Percentiles rank a stretch among this genome's conserved stretches.
Evolutionary conservation across 805 yeast species (phyloP).

Genomic region (Tetrapisispora arboricola): DNA sequence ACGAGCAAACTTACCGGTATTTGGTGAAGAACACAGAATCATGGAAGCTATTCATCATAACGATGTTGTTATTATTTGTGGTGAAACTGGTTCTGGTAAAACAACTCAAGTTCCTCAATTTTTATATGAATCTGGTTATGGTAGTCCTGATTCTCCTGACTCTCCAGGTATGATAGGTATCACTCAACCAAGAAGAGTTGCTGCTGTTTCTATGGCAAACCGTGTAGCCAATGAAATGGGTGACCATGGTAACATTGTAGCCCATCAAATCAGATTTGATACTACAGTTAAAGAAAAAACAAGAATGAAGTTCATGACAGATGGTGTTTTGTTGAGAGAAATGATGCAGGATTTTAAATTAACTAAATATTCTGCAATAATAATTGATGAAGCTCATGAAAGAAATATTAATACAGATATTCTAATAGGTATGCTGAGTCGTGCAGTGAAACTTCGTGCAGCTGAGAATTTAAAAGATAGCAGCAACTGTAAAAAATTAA

Average conservation of each 20-base stretch:
- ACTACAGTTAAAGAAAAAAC: constrained; percentile 54
- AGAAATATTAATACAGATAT: constrained; percentile 94
- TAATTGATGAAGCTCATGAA: constrained; percentile 97
- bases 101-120: constrained; percentile 97
- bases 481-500: constrained; percentile 46
- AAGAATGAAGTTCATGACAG: constrained; percentile 81
- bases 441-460: constrained; percentile 66
- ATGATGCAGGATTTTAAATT: constrained; percentile 81
- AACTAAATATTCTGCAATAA: constrained; percentile 70
- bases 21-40: constrained; percentile 78
- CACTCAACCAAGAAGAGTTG: constrained; percentile 93
- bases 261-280: constrained; percentile 77
- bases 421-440: constrained; percentile 85
- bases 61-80: constrained; percentile 84
- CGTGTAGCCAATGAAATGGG: constrained; percentile 74
- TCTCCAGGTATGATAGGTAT: constrained; percentile 93
- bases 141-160: constrained; percentile 41
- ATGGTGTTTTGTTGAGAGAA: constrained; percentile 87
- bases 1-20: constrained; percentile 75
- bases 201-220: constrained; percentile 83
- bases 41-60: constrained; percentile 95
- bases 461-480: constrained; percentile 42
- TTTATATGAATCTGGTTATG: constrained; percentile 85
- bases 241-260: constrained; percentile 55
- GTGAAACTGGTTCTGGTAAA: constrained; percentile 98